Evolutionary conservation across 495 filamentous ascomycete genomes (phyloP).

Genomic region (Penicillium pancosmium): DNA sequence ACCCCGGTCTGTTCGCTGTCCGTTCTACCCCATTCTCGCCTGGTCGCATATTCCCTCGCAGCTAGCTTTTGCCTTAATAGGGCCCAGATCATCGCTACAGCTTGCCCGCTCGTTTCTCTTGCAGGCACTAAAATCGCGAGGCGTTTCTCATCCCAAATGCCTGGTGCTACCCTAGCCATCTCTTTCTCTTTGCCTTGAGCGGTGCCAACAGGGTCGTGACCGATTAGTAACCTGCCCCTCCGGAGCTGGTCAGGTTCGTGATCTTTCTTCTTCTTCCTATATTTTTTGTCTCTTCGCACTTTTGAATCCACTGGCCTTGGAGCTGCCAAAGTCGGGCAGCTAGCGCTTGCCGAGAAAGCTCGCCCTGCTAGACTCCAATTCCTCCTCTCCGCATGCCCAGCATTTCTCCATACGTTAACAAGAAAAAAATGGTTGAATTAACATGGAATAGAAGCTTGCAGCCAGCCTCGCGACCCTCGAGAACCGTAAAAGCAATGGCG

Average conservation of each 20-base stretch:
- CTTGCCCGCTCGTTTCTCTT: constrained; percentile 19
- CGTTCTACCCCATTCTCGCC: constrained; percentile 15
- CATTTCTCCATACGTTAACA: background rate
- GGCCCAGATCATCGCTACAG: constrained; percentile 22
- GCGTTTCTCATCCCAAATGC: constrained; percentile 24
- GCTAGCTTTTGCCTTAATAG: constrained; percentile 24
- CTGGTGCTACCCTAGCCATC: constrained; percentile 19
- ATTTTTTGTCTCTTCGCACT: constrained; percentile 5
- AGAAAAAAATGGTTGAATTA: constrained; percentile 33
- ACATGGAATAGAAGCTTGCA: constrained; percentile 35
- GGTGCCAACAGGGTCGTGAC: constrained; percentile 25
- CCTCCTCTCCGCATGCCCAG: background rate
- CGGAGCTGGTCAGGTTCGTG: constrained; percentile 26
- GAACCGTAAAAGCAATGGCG: constrained; percentile 35
- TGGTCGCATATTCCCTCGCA: constrained; percentile 22
- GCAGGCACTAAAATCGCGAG: constrained; percentile 21
- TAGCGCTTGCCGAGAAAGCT: constrained; percentile 10
- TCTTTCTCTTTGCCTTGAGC: constrained; percentile 21
- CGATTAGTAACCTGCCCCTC: constrained; percentile 20
- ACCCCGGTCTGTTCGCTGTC: constrained; percentile 13
- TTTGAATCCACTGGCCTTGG: constrained; percentile 3
- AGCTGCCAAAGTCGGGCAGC: background rate
- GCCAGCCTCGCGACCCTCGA: constrained; percentile 31
- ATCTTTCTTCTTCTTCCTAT: constrained; percentile 8
- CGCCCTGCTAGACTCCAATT: constrained; percentile 1